Evolutionary conservation across 1,284 basidiomycete species (phyloP), one percentile per base, ranked within the genome.

Genomic region (Moesziomyces antarcticus): DNA sequence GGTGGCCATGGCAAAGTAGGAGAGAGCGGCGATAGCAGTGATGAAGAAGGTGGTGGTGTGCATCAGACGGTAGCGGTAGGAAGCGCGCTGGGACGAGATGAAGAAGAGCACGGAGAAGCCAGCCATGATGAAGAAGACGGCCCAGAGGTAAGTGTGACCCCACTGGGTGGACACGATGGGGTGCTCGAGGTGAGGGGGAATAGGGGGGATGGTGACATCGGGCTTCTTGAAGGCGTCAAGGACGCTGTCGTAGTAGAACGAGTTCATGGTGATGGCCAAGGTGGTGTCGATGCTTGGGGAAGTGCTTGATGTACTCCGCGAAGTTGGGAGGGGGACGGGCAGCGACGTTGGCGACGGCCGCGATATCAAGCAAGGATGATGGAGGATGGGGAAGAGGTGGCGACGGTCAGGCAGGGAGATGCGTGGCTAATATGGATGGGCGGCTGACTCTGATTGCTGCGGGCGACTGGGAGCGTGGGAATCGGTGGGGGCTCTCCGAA

Each of bases 1-100:
- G 24, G 75, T 68, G 30, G 77, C 77, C 77, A 79, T 79, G 60
- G 73, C 72, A 68, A 75, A 77, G 75, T 79, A 79, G 11, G 77
- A 69, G 44, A 65, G 27, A 37, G 77, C 75, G 37, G 77, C 77
- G 50, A 77, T 70, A 21, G 58, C 49, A 44, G 63, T 70, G 68
- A 79, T 74, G 63, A 79, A 65, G 66, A 77, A 69, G 35, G 67
- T 77, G 58, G 63, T 73, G 62, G 73, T 66, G 67, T 75, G 75
- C 65, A 79, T 62, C 43, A 72, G 59, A 49, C 77, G 72, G 72
- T 75, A 77, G 30, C 77, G 77, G 69, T 79, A 79, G 9, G 73
- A 64, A 41, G 72, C 73, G n/a, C 73, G 67, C 64, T 75, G 71
- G 47, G 72, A 69, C 42, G 69, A 64, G 61, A 67, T 72, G 53